These are phyloP conservation scores for Apocynum venetum DNA, from an alignment of 257 asterid species.

Conservation along the genomic window DNA sequence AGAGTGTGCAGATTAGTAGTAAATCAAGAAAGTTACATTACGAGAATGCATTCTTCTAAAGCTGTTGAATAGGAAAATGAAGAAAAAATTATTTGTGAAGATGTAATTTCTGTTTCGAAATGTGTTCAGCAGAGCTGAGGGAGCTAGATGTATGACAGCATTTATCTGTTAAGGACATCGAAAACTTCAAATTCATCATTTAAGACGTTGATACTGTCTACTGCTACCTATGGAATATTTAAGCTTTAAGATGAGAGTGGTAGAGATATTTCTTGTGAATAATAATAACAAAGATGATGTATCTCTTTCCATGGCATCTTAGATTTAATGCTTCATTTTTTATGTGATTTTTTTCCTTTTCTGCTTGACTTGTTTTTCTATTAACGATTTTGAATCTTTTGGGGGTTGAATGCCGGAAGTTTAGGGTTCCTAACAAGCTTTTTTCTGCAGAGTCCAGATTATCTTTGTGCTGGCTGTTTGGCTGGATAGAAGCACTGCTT, in stretches of 20 bases:
- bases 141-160: not conserved
- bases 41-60: not conserved
- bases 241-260: not conserved
- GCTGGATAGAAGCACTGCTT: not conserved
- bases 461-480: not conserved
- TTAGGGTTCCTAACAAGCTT: not conserved
- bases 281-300: not conserved
- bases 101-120: not conserved
- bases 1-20: not conserved
- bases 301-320: not conserved
- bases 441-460: not conserved
- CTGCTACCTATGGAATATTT: not conserved
- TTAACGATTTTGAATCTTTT: not conserved
- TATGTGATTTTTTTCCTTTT: not conserved
- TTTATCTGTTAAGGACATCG: not conserved
- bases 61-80: not conserved
- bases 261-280: not conserved
- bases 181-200: not conserved
- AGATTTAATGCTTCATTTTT: not conserved
- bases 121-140: not conserved
- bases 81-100: not conserved
- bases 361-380: not conserved
- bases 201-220: not conserved
- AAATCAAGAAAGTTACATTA: not conserved
- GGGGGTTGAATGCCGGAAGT: constrained; percentile 11